Evolutionary conservation across 129 eudicot species (phyloP).

Genomic region (Pseudognaphalium luteoalbum): DNA sequence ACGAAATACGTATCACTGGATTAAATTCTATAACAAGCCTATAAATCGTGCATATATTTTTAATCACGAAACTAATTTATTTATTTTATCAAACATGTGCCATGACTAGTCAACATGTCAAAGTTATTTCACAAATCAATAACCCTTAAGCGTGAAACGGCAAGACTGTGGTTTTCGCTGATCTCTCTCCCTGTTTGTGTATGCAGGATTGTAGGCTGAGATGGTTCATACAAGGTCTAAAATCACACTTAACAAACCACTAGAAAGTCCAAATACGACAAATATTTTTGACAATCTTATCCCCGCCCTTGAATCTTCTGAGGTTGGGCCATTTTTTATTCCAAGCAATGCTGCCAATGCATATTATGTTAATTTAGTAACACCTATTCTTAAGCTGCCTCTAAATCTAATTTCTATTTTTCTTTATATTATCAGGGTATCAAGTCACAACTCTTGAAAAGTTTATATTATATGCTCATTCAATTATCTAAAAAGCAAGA

Average conservation of each 20-base stretch:
- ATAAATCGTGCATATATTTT: background rate
- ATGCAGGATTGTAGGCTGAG: slow-evolving; percentile 27
- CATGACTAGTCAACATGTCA: slow-evolving; percentile 2
- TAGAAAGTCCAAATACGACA: slow-evolving; percentile 3
- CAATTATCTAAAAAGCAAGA: slow-evolving; percentile 39
- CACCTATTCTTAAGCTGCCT: slow-evolving; percentile 6
- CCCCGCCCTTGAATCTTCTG: slow-evolving; percentile 28
- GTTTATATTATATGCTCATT: slow-evolving; percentile 49
- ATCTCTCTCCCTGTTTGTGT: slow-evolving; percentile 10
- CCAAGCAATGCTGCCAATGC: background rate
- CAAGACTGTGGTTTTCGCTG: background rate
- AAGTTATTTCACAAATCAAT: background rate
- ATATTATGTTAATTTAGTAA: background rate
- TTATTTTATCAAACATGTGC: background rate
- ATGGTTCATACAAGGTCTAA: slow-evolving; percentile 29
- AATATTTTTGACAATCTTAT: slow-evolving; percentile 28
- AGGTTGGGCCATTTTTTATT: slow-evolving; percentile 8
- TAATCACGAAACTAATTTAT: background rate
- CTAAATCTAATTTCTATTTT: slow-evolving; percentile 6
- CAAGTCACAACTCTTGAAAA: slow-evolving; percentile 48
- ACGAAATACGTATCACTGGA: background rate
- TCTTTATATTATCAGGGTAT: slow-evolving; percentile 47
- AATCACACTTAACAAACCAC: slow-evolving; percentile 8
- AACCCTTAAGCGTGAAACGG: background rate
- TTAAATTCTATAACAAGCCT: background rate